Base-by-base conservation (phyloP, 192 early-diverging fungal species). In the Gonapodya sp. region DNA sequence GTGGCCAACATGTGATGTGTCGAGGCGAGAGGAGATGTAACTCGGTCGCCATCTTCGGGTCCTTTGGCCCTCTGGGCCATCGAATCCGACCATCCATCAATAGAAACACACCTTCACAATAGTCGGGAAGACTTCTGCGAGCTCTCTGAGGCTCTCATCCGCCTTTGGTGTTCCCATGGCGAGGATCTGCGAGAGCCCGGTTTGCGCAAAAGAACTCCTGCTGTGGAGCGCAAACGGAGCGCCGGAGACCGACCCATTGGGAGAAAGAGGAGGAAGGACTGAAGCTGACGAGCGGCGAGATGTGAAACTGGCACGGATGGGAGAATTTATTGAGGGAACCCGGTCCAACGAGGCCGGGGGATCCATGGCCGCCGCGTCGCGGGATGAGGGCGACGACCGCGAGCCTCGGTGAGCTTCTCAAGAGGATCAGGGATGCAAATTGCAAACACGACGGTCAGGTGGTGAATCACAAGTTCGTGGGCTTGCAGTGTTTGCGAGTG, bases 71-170 rank as follows among this genome's bases (percentile, higher is more conserved):
- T 8, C 8, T 24, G 24, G 24, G 46, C 46, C 46, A 64, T 64
- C 46, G 46, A 64, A 64, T 8, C 8, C 8, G 46, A 64, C 24
- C 24, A 8, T 24, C 46, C 75, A 77, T 14, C 18, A 77, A 14
- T 16, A 18, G 31, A 32, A 77, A 16, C 75, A 77, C 31, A 77
- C 75, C 75, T 77, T 77, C 8, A 77, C 75, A 31, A 77, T 77
- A 16, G 75, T 34, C 8, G 75, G 75, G 30, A 77, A 32, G 18
- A 77, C 75, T 18, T 77, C 75, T 8, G 75, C 18, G 8, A 77
- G 75, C 30, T 77, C 75, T 34, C 30, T 77, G 30, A 34, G 30
- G 75, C 30, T 34, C 31, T 77, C 75, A 77, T 64, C 46, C 24
- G 46, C 46, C 24, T 64, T 64, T 64, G 46, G 46, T 64, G 46